These are phyloP conservation scores for Microstegium vimineum DNA, from an alignment of 176 grass and related monocot genomes.

Conservation along the genomic window DNA sequence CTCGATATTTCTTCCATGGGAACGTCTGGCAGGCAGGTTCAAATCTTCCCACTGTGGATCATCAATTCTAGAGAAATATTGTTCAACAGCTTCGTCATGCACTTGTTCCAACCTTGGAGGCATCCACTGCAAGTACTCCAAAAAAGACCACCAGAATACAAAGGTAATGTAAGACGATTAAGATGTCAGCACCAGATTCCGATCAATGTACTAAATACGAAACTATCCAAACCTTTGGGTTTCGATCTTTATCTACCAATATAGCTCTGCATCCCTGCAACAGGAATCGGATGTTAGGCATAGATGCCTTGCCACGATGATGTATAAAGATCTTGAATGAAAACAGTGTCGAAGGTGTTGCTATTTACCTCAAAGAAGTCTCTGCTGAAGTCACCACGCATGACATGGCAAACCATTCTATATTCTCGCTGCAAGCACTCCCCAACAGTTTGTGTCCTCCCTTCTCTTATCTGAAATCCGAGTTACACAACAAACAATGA, in stretches of 20 bases:
- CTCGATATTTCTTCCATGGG: conserved; percentile 34
- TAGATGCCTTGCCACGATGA: neutral
- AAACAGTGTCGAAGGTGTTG: neutral
- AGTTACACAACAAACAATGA: neutral
- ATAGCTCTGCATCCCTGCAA: conserved; percentile 90
- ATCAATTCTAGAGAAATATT: conserved; percentile 70
- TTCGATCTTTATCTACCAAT: conserved; percentile 79
- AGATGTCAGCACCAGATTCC: neutral
- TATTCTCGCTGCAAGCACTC: conserved; percentile 89
- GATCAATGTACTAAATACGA: conserved; percentile 2
- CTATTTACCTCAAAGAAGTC: conserved; percentile 87
- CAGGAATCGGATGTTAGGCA: conserved; percentile 19
- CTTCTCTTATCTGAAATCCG: conserved; percentile 79
- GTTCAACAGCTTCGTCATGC: conserved; percentile 44
- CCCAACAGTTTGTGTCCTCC: conserved; percentile 61
- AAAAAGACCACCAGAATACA: neutral
- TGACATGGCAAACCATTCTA: conserved; percentile 88
- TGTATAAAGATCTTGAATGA: neutral
- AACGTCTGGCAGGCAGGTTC: conserved; percentile 35
- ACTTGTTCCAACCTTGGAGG: conserved; percentile 70
- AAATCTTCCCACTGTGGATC: conserved; percentile 77
- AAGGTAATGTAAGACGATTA: neutral
- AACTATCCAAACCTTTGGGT: conserved; percentile 64
- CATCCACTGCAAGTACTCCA: conserved; percentile 71
- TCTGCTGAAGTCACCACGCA: conserved; percentile 82